A percentile compares a stretch with the other conserved stretches of the same genome.
Evolutionary conservation across 129 eudicot genomes (phyloP).

Genomic region (Artemisia argyi): DNA sequence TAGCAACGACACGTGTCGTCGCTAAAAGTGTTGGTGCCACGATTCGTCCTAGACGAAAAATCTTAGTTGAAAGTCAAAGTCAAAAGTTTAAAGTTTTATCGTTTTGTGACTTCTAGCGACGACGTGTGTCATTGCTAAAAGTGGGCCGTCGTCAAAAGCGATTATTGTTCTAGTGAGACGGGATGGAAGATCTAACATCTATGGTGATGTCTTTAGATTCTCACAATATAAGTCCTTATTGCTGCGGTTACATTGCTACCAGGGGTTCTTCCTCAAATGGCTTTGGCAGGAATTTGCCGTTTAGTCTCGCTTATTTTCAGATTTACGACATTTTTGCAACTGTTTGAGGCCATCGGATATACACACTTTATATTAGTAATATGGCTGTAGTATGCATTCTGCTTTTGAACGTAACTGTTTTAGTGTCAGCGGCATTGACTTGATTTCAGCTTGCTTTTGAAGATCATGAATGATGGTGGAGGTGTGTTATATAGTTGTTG

Average conservation of each 20-base stretch:
- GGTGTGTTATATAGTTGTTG: conserved; percentile 6
- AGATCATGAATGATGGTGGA: conserved; percentile 46
- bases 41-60: no score
- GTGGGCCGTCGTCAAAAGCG: no score
- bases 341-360: conserved; percentile 81
- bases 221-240: no score
- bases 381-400: conserved; percentile 62
- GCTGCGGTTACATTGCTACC: conserved; percentile 60
- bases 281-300: conserved; percentile 84
- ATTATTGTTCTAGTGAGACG: no score
- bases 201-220: no score
- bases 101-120: no score
- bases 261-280: conserved; percentile 73
- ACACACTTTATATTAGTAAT: conserved; percentile 73
- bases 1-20: no score
- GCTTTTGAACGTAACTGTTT: conserved; percentile 67
- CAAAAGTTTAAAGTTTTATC: no score
- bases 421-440: conserved; percentile 68
- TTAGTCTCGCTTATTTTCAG: conserved; percentile 68
- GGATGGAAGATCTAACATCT: no score
- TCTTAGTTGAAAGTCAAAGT: no score
- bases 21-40: no score
- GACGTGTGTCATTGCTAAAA: no score
- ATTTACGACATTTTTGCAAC: conserved; percentile 78
- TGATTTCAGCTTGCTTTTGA: conserved; percentile 80